Evolutionary conservation across 1,284 basidiomycete species (phyloP), one percentile per base, ranked within the genome.

Genomic region (Cronartium quercuum): DNA sequence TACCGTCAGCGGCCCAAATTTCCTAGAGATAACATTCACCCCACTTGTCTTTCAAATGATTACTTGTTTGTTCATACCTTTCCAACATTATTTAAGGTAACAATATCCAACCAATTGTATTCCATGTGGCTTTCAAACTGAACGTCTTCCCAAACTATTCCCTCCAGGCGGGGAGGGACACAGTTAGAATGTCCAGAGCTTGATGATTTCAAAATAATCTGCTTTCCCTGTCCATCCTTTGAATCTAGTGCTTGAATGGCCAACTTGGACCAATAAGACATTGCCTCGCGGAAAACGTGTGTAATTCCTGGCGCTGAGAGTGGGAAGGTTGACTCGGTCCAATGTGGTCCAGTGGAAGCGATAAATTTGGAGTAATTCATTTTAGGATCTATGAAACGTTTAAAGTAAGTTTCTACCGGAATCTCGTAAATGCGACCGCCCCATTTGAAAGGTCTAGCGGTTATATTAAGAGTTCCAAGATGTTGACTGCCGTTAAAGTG

Each of bases 121-220:
- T 58, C n/a, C n/a, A 68, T 57, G 15, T 51, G 66, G 24, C 55
- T 68, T 38, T 68, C 66, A 12, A 68, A 51, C 38, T 58, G 38
- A 41, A 58, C 60, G 12, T 68, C 66, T 68, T 68, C 66, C 10
- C 44, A 40, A 15, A 18, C 57, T 1, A 29, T 15, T 5, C 51
- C 51, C 12, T 51, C n/a, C 35, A 18, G n/a, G 21, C 66, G 40
- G 57, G 41, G 37, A n/a, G 60, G 37, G 15, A 24, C 38, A 18
- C 66, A 68, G 6, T 68, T 68, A 58, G 57, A 51, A 57, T 68
- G 66, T 12, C 66, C 66, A 60, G 66, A 35, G 10, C 55, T 68
- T 21, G 66, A 51, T 1, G 66, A 58, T 41, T 57, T 51, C 57
- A 58, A 68, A 29, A 57, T 21, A n/a, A 68, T 68, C 35, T 68